phyloP scores from a whole-genome alignment of 176 grass and related monocot species.

The bread wheat (Triticum aestivum) region DNA sequence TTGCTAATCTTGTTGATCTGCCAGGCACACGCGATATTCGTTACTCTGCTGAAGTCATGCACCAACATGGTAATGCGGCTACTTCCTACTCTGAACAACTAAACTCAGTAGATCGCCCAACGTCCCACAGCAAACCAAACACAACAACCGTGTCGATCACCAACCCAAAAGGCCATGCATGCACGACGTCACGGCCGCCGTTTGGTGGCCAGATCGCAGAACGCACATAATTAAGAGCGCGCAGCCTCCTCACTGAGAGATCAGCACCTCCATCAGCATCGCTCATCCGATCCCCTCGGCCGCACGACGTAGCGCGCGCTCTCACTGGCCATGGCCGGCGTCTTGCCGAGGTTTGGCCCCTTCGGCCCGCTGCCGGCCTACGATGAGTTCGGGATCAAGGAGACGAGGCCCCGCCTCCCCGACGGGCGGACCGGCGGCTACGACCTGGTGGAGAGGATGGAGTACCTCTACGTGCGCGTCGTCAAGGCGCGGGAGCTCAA shows the following conservation, averaged over 20 bases:
- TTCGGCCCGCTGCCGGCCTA: conserved; percentile 15
- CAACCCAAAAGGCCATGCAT: conserved; percentile 16
- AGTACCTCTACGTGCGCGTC: conserved; percentile 82
- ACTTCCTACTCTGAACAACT: conserved; percentile 18
- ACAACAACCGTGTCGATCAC: conserved; percentile 38
- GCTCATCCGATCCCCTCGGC: background rate
- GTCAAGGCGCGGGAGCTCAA: conserved; percentile 60
- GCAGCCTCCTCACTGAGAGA: background rate
- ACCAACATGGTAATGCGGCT: background rate
- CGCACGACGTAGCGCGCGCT: background rate
- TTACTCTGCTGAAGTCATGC: background rate
- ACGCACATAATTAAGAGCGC: conserved; percentile 24
- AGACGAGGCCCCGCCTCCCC: conserved; percentile 45
- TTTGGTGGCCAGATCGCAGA: conserved; percentile 42
- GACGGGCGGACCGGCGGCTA: conserved; percentile 36
- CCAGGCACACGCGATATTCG: background rate
- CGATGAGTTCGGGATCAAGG: conserved; percentile 53
- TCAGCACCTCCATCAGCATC: background rate
- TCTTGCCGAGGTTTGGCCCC: conserved; percentile 39
- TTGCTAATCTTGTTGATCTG: conserved; percentile 41
- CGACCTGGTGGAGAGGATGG: conserved; percentile 83
- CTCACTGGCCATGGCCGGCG: conserved; percentile 28
- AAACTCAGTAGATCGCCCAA: conserved; percentile 47
- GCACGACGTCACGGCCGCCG: conserved; percentile 3
- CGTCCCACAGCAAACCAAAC: conserved; percentile 18